These are phyloP conservation scores for Phalaenopsis aphrodite DNA, from an alignment of 106 monocot species.

Conservation along the genomic window DNA sequence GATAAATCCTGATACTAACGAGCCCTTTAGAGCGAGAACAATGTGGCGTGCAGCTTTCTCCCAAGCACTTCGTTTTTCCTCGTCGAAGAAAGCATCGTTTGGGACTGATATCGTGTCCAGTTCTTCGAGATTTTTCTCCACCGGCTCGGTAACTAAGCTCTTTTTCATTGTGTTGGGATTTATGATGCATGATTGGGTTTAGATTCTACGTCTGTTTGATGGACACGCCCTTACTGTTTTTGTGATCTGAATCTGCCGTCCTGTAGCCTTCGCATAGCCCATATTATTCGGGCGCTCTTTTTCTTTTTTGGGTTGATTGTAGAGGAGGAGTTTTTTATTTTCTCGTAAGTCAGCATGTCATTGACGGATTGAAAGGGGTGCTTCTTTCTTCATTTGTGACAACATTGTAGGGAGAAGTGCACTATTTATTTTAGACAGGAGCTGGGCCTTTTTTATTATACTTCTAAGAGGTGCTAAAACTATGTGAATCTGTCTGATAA, in stretches of 20 bases:
- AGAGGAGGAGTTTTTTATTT: neutral
- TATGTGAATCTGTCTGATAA: too few relatives aligned
- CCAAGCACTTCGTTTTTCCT: constrained; percentile 13
- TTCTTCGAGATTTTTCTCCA: constrained; percentile 23
- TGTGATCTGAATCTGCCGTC: neutral
- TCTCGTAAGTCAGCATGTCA: neutral
- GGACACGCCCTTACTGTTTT: too few relatives aligned
- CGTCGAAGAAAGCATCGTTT: constrained; percentile 11
- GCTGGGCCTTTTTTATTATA: too few relatives aligned
- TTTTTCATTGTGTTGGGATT: neutral
- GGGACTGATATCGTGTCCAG: constrained; percentile 8
- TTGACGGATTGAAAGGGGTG: too few relatives aligned
- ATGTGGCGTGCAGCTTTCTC: constrained; percentile 50
- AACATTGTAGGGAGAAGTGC: too few relatives aligned
- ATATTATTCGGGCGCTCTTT: neutral
- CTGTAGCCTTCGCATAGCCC: neutral
- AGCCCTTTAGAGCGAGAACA: neutral
- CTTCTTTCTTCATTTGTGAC: too few relatives aligned
- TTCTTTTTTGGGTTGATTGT: neutral
- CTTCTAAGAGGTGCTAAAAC: too few relatives aligned
- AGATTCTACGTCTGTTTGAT: neutral
- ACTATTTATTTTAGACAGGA: too few relatives aligned
- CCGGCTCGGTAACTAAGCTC: constrained; percentile 9
- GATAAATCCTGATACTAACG: neutral
- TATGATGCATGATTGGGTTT: neutral